phyloP scores from a whole-genome alignment of 352 stramenopile species.

The Phytophthora crassamura region DNA sequence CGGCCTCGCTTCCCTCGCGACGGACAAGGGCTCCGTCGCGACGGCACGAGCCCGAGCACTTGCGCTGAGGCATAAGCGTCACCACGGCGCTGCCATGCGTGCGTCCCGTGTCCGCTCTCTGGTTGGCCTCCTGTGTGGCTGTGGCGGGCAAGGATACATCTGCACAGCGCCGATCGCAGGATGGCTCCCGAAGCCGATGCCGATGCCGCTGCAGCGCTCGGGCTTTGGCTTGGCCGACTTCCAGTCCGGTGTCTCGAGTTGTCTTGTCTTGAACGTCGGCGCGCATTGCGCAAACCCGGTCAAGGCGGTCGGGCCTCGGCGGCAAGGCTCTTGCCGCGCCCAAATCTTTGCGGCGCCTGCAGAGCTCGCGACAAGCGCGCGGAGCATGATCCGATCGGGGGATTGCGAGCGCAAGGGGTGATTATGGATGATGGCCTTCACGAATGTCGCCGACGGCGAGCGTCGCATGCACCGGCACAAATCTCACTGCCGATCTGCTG shows the following conservation, averaged over 20 bases:
- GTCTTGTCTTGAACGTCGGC: slow-evolving; percentile 20
- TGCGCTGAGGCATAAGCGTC: too few relatives aligned
- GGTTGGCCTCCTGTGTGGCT: slow-evolving; percentile 27
- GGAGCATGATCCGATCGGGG: slow-evolving; percentile 11
- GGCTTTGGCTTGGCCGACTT: too few relatives aligned
- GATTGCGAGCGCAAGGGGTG: slow-evolving; percentile 34
- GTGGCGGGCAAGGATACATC: background rate
- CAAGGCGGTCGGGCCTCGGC: background rate
- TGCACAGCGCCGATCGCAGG: slow-evolving; percentile 12
- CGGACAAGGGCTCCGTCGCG: too few relatives aligned
- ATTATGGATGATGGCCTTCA: slow-evolving; percentile 21
- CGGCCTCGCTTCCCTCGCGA: too few relatives aligned
- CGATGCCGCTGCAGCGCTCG: background rate
- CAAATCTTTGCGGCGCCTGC: slow-evolving; percentile 27
- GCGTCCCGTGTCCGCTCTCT: slow-evolving; percentile 19
- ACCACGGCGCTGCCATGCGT: background rate
- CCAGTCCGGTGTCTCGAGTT: slow-evolving; percentile 14
- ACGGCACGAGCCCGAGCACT: too few relatives aligned
- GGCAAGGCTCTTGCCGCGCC: slow-evolving; percentile 17
- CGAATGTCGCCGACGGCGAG: slow-evolving; percentile 1
- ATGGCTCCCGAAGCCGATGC: slow-evolving; percentile 15
- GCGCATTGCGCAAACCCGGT: slow-evolving; percentile 22
- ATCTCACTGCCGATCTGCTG: slow-evolving; percentile 20
- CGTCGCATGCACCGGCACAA: slow-evolving; percentile 15
- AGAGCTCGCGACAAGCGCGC: slow-evolving; percentile 16